A percentile compares a stretch with the other conserved stretches of the same genome.
phyloP scores from a whole-genome alignment of 2,329 filamentous ascomycete species.

The Dothideomycetes sp. region DNA sequence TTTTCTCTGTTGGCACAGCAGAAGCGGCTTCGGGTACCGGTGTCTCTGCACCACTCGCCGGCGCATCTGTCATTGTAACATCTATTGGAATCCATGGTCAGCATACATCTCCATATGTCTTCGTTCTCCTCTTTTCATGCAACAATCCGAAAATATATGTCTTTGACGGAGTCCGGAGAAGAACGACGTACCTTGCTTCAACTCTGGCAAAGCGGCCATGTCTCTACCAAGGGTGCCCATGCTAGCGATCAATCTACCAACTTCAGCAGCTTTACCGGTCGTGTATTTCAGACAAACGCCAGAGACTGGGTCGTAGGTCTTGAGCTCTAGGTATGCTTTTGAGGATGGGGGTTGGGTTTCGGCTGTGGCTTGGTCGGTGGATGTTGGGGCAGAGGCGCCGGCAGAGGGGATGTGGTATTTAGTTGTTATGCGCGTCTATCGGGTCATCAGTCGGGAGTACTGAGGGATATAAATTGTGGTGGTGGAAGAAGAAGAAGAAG shows the following conservation, averaged over 20 bases:
- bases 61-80: slow-evolving; percentile 24
- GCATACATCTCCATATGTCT: slow-evolving; percentile 1
- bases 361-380: slow-evolving; percentile 17
- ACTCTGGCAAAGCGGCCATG: slow-evolving; percentile 43
- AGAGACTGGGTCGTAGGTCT: slow-evolving; percentile 76
- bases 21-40: not conserved
- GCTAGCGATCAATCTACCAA: slow-evolving; percentile 68
- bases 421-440: slow-evolving; percentile 79
- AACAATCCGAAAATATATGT: no score
- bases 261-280: slow-evolving; percentile 84
- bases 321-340: slow-evolving; percentile 67
- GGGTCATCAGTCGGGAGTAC: not conserved
- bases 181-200: slow-evolving; percentile 28
- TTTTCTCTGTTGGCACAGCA: not conserved
- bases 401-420: slow-evolving; percentile 63
- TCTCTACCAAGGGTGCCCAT: slow-evolving; percentile 65
- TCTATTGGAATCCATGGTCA: slow-evolving; percentile 18
- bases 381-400: slow-evolving; percentile 14
- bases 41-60: slow-evolving; percentile 14
- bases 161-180: no score
- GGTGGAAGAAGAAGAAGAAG: not conserved
- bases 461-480: not conserved
- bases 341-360: slow-evolving; percentile 31
- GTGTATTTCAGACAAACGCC: slow-evolving; percentile 83
- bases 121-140: no score